Evolutionary conservation across 768 basidiomycete species (phyloP), one percentile per base, ranked within the genome.

Genomic region (Termitomyces sp.): DNA sequence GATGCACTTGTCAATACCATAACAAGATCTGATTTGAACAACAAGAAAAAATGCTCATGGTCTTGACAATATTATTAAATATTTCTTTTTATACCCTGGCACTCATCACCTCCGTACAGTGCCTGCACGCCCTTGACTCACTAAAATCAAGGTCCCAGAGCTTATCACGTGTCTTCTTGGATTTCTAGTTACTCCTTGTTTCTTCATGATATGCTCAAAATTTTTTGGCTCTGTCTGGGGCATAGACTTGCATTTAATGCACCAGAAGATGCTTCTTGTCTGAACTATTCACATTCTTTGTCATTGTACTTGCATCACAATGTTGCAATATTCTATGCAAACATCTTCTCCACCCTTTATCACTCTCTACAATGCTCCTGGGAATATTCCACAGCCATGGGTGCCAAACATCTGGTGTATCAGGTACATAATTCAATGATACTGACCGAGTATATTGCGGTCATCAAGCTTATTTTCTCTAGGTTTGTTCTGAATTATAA

Each of bases 401-500:
- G 84, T 84, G 53, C 88, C 88, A 30, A 87, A 87, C 61, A 78
- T 86, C 30, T 90, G 88, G 88, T 77, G 86, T 45, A 80, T 90
- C 61, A 75, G 88, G 87, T 84, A 53, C 33, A 73, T 55, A 1
- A 7, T 10, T 6, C 24, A 54, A 24, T 4, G 33, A 26, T 24
- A 38, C 42, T 12, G 14, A 36, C 32, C 60, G 13, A 38, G 24
- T 45, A 32, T 20, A 16, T n/a, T 30, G 40, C 20, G 3, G 40
- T 20, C 7, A 33, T 36, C 16, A 44, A 44, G 24, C 12, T 3
- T 20, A 40, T 40, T 10, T 13, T 61, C 28, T 52, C 4, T 55
- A 89, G 88, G 48, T 81, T 89, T 51, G 83, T 89, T 46, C 73
- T 91, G n/a, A 91, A 91, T 66, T 90, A 81, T 66, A 90, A 91